Conservation (phyloP, 441 rosid species). For the Biscutella laevigata region DNA sequence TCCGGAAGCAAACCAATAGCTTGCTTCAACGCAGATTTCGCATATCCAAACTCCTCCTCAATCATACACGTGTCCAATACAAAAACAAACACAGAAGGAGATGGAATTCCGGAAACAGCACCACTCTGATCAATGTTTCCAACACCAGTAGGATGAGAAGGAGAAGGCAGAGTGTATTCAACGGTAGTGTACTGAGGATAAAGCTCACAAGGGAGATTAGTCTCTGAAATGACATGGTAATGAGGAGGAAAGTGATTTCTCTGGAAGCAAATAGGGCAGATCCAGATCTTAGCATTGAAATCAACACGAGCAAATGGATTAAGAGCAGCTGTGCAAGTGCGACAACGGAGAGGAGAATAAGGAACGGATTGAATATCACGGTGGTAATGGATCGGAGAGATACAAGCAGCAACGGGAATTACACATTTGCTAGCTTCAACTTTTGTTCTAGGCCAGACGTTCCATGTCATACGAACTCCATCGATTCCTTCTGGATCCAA, state of each 20-base stretch:
- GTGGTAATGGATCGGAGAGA: slow-evolving; percentile 80
- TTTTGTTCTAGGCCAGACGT: slow-evolving; percentile 88
- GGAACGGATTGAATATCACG: slow-evolving; percentile 67
- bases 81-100: slow-evolving; percentile 63
- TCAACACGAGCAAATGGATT: slow-evolving; percentile 76
- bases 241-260: slow-evolving; percentile 86
- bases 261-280: slow-evolving; percentile 89
- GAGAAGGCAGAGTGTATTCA: slow-evolving; percentile 49
- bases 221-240: slow-evolving; percentile 73
- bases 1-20: slow-evolving; percentile 90
- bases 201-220: slow-evolving; percentile 82
- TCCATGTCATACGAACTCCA: slow-evolving; percentile 94
- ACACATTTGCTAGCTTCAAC: slow-evolving; percentile 97
- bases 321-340: slow-evolving; percentile 67
- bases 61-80: slow-evolving; percentile 88
- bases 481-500: slow-evolving; percentile 88
- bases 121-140: slow-evolving; percentile 26
- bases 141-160: slow-evolving; percentile 19
- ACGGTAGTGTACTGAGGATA: slow-evolving; percentile 79
- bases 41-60: slow-evolving; percentile 76
- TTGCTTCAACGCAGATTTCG: slow-evolving; percentile 66
- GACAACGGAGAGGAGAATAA: slow-evolving; percentile 91
- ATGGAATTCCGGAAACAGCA: slow-evolving; percentile 15
- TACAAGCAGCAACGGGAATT: slow-evolving; percentile 82
- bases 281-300: slow-evolving; percentile 88